Conservation (phyloP, 768 basidiomycete genomes). For the Xerocomellus dryophilus region DNA sequence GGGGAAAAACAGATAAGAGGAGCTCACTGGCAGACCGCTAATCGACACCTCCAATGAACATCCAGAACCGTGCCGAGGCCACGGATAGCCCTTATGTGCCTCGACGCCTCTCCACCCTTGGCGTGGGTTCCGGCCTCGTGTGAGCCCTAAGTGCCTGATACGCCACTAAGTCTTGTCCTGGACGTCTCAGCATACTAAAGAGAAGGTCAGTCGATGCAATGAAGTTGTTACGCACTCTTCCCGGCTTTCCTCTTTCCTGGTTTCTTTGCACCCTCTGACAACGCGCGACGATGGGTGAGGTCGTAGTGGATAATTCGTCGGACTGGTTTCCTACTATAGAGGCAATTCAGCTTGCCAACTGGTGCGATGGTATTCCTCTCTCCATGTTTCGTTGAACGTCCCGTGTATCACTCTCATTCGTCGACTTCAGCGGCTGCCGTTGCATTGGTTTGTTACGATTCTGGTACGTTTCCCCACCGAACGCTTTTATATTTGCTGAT, state of each 20-base stretch:
- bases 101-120: background rate
- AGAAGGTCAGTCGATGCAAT: background rate
- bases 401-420: background rate
- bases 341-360: constrained; percentile 16
- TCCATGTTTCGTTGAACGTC: background rate
- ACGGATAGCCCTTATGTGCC: too few species aligned
- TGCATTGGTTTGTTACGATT: constrained; percentile 18
- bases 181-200: background rate
- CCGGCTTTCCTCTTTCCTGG: background rate
- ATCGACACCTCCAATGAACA: too few species aligned
- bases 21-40: too few species aligned
- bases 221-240: background rate
- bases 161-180: background rate
- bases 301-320: constrained; percentile 10
- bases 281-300: constrained; percentile 5
- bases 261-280: background rate
- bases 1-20: background rate
- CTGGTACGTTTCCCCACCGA: too few species aligned
- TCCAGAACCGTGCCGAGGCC: too few species aligned
- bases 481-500: background rate
- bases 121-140: background rate
- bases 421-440: constrained; percentile 11
- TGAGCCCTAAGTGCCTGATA: background rate
- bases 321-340: constrained; percentile 6
- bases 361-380: constrained; percentile 13